These are phyloP conservation scores for Termitomyces sp. DNA, from an alignment of 768 basidiomycete species.

Conservation along the genomic window DNA sequence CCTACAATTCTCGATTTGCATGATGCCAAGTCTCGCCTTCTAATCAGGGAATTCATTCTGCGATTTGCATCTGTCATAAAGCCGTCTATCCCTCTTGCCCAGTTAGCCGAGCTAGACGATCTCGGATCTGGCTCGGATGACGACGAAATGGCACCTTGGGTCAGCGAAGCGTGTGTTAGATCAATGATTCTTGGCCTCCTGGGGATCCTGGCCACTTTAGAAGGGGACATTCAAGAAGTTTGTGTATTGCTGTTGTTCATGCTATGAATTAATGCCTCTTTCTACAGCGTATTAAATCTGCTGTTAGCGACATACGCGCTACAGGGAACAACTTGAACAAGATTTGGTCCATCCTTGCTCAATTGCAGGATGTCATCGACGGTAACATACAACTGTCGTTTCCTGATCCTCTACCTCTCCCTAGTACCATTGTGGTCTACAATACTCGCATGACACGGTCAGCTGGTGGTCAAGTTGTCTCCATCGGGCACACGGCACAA, in stretches of 20 bases:
- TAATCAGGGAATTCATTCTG: slow-evolving; percentile 70
- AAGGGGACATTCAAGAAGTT: slow-evolving; percentile 33
- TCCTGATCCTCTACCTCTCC: slow-evolving; percentile 57
- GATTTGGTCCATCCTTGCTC: slow-evolving; percentile 53
- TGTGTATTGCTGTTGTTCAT: background rate
- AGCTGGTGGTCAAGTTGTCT: slow-evolving; percentile 9
- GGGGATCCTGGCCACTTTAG: slow-evolving; percentile 42
- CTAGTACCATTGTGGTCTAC: slow-evolving; percentile 31
- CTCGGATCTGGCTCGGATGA: slow-evolving; percentile 33
- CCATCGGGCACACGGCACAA: slow-evolving; percentile 45
- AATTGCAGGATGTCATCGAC: slow-evolving; percentile 33
- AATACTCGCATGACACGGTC: slow-evolving; percentile 43
- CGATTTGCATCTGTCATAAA: slow-evolving; percentile 55
- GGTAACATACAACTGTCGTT: slow-evolving; percentile 21
- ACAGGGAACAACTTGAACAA: slow-evolving; percentile 53
- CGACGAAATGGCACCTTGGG: slow-evolving; percentile 48
- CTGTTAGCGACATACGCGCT: slow-evolving; percentile 47
- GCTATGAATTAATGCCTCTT: background rate
- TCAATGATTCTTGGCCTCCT: slow-evolving; percentile 60
- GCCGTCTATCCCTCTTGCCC: slow-evolving; percentile 32
- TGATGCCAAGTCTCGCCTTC: slow-evolving; percentile 55
- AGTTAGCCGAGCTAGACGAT: slow-evolving; percentile 62
- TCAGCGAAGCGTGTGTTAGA: slow-evolving; percentile 60
- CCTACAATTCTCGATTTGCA: slow-evolving; percentile 34
- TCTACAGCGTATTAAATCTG: slow-evolving; percentile 33